phyloP scores from a whole-genome alignment of 176 grass and related monocot genomes.

The Hsuehochloa calcarea region DNA sequence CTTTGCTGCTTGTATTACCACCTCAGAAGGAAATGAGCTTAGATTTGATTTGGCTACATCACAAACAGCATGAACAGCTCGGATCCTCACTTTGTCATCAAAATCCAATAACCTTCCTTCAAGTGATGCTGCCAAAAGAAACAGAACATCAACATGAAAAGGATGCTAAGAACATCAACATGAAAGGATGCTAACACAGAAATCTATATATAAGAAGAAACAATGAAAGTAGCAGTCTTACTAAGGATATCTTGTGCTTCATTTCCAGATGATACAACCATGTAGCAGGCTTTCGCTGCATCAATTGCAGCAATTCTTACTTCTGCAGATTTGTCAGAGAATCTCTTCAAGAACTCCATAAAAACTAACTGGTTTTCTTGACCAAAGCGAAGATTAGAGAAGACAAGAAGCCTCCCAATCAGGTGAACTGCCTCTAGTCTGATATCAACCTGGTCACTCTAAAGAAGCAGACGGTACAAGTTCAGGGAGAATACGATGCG shows the following conservation, averaged over 20 bases:
- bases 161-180: constrained; percentile 28
- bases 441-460: constrained; percentile 71
- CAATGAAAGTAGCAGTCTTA: constrained; percentile 34
- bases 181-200: constrained; percentile 21
- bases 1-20: constrained; percentile 55
- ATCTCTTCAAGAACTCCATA: constrained; percentile 81
- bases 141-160: constrained; percentile 39
- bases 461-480: constrained; percentile 20
- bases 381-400: constrained; percentile 82
- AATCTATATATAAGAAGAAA: constrained; percentile 27
- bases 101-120: constrained; percentile 81
- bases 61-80: constrained; percentile 81
- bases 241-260: constrained; percentile 66
- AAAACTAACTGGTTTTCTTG: constrained; percentile 68
- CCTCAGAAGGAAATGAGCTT: constrained; percentile 63
- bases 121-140: constrained; percentile 55
- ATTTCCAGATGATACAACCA: constrained; percentile 50
- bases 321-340: constrained; percentile 80
- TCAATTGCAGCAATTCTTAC: constrained; percentile 89
- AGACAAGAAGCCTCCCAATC: constrained; percentile 75
- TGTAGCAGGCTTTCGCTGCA: constrained; percentile 65
- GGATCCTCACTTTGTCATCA: constrained; percentile 93
- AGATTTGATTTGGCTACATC: constrained; percentile 82
- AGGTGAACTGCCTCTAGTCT: constrained; percentile 68
- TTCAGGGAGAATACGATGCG: constrained; percentile 32